Evolutionary conservation across 1,284 basidiomycete species (phyloP).

Genomic region (Austroboletus niveus): DNA sequence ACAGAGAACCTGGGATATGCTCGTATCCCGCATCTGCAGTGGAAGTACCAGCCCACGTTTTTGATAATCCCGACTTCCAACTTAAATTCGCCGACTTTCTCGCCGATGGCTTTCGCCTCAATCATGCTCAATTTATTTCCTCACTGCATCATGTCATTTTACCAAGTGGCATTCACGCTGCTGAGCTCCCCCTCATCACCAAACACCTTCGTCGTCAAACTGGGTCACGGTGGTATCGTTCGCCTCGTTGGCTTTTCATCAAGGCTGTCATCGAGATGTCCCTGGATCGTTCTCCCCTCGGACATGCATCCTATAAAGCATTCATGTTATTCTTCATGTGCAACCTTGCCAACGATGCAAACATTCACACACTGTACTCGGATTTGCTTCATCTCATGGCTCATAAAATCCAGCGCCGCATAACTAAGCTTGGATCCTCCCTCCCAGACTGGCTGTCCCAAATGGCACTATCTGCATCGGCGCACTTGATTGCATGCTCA

Average conservation of each 20-base stretch:
- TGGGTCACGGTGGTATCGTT: not conserved
- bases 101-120: conserved; percentile 16
- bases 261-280: not conserved
- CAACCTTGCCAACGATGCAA: no score
- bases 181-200: conserved; percentile 18
- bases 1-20: not conserved
- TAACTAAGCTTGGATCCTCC: no score
- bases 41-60: conserved; percentile 11
- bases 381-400: conserved; percentile 29
- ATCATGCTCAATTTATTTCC: conserved; percentile 28
- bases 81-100: conserved; percentile 14
- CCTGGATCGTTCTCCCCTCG: not conserved
- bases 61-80: conserved; percentile 17
- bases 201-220: conserved; percentile 27
- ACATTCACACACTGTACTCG: conserved; percentile 16
- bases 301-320: conserved; percentile 4
- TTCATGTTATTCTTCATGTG: not conserved
- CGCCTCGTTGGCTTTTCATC: no score
- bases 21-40: conserved; percentile 19
- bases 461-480: no score
- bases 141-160: conserved; percentile 31
- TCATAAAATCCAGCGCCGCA: conserved; percentile 18
- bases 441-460: no score
- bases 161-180: conserved; percentile 15
- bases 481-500: no score